Evolutionary conservation across 257 asterid species (phyloP).

Genomic region (Phtheirospermum japonicum): DNA sequence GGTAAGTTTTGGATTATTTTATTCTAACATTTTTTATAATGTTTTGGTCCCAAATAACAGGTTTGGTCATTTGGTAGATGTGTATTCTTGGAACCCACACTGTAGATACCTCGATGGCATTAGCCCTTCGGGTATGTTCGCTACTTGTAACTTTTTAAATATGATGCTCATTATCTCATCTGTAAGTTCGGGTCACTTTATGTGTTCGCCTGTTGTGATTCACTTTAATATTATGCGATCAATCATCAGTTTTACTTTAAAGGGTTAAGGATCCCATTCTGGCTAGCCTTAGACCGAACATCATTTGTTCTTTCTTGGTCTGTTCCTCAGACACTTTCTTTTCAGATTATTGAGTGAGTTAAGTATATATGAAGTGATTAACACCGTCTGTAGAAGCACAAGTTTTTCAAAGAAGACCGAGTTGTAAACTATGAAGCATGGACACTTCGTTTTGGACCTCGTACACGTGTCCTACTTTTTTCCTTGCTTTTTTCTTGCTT

Average conservation of each 20-base stretch:
- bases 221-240: not conserved
- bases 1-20: not conserved
- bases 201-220: not conserved
- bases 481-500: no score
- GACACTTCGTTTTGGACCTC: not conserved
- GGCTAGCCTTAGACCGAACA: not conserved
- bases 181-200: not conserved
- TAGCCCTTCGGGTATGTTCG: conserved; percentile 47
- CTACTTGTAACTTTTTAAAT: no score
- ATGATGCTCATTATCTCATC: no score
- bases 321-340: not conserved
- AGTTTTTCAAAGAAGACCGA: not conserved
- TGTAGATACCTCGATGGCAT: conserved; percentile 56
- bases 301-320: not conserved
- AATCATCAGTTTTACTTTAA: not conserved
- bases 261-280: not conserved
- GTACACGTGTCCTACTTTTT: no score
- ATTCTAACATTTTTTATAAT: conserved; percentile 7
- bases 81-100: conserved; percentile 63
- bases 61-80: conserved; percentile 61
- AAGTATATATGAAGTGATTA: not conserved
- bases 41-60: conserved; percentile 36
- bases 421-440: not conserved
- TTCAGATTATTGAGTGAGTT: no score
- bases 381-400: not conserved